These are phyloP conservation scores for Parmelia sp. DNA, from an alignment of 495 filamentous ascomycete species.

Conservation along the genomic window DNA sequence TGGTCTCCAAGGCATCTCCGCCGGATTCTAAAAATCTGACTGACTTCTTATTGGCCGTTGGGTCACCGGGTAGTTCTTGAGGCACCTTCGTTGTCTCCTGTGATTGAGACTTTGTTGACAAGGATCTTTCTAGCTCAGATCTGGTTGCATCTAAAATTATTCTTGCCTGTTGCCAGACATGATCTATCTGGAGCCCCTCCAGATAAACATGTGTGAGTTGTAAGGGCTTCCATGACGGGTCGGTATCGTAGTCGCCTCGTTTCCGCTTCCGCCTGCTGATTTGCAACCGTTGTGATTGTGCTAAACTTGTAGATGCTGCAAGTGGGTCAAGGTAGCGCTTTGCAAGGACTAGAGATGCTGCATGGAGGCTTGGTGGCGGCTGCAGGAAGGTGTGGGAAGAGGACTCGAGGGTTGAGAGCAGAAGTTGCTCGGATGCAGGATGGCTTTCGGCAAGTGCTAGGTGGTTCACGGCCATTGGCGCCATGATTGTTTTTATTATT, in stretches of 20 bases:
- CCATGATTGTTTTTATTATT: background rate
- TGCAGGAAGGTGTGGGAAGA: constrained; percentile 59
- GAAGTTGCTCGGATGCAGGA: constrained; percentile 24
- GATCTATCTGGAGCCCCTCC: constrained; percentile 79
- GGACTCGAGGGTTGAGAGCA: constrained; percentile 43
- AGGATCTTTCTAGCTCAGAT: constrained; percentile 42
- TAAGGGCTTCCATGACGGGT: constrained; percentile 31
- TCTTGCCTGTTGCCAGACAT: constrained; percentile 91
- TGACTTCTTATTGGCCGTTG: constrained; percentile 18
- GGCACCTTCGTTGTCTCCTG: constrained; percentile 1
- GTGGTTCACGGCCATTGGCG: background rate
- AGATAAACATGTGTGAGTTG: constrained; percentile 60
- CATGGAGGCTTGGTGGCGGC: constrained; percentile 56
- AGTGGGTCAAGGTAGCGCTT: constrained; percentile 73
- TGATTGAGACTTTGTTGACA: constrained; percentile 20
- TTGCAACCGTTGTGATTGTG: constrained; percentile 53
- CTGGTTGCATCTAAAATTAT: constrained; percentile 61
- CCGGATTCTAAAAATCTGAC: constrained; percentile 37
- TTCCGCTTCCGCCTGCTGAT: constrained; percentile 62
- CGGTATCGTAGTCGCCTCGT: constrained; percentile 38
- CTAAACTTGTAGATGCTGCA: constrained; percentile 59
- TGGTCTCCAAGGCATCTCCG: constrained; percentile 44
- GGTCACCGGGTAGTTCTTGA: background rate
- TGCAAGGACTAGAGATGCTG: constrained; percentile 58
- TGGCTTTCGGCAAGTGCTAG: constrained; percentile 12